Conservation (phyloP, 176 grass and related monocot genomes). For the Juncus inflexus region DNA sequence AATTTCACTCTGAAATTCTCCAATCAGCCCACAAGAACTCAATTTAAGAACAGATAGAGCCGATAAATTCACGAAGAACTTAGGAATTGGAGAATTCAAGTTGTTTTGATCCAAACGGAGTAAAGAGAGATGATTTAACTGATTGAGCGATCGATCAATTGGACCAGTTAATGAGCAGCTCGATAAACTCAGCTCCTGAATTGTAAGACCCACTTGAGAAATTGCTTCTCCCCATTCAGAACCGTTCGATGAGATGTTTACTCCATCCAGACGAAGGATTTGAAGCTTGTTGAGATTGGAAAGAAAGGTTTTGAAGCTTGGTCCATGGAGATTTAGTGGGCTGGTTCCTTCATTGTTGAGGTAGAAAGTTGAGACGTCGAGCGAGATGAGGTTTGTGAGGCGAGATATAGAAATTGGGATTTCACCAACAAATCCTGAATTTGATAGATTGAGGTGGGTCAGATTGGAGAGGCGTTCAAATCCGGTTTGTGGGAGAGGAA, state of each 20-base stretch:
- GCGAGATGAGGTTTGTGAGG: slow-evolving; percentile 33
- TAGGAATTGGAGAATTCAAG: slow-evolving; percentile 28
- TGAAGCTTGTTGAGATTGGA: slow-evolving; percentile 36
- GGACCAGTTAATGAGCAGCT: slow-evolving; percentile 16
- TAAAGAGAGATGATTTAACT: slow-evolving; percentile 19
- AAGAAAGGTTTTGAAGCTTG: slow-evolving; percentile 27
- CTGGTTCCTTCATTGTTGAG: not conserved
- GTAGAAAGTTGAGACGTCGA: slow-evolving; percentile 39
- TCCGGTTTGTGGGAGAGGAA: slow-evolving; percentile 22
- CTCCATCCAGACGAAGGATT: slow-evolving; percentile 29
- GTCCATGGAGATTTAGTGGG: slow-evolving; percentile 15
- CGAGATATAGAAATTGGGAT: slow-evolving; percentile 33
- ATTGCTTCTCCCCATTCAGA: slow-evolving; percentile 33
- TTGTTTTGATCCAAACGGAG: slow-evolving; percentile 33
- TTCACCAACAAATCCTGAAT: slow-evolving; percentile 31
- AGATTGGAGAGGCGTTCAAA: slow-evolving; percentile 40
- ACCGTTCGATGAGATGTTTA: slow-evolving; percentile 33
- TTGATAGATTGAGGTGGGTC: slow-evolving; percentile 47
- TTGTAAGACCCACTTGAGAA: slow-evolving; percentile 19
- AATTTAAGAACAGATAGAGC: slow-evolving; percentile 32
- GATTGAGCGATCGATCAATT: slow-evolving; percentile 17
- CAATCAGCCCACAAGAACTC: slow-evolving; percentile 25
- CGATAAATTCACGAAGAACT: slow-evolving; percentile 39
- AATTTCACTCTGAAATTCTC: slow-evolving; percentile 30
- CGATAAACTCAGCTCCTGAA: slow-evolving; percentile 30